These are phyloP conservation scores for Luffa aegyptiaca DNA, from an alignment of 306 rosid genomes.

Conservation along the genomic window DNA sequence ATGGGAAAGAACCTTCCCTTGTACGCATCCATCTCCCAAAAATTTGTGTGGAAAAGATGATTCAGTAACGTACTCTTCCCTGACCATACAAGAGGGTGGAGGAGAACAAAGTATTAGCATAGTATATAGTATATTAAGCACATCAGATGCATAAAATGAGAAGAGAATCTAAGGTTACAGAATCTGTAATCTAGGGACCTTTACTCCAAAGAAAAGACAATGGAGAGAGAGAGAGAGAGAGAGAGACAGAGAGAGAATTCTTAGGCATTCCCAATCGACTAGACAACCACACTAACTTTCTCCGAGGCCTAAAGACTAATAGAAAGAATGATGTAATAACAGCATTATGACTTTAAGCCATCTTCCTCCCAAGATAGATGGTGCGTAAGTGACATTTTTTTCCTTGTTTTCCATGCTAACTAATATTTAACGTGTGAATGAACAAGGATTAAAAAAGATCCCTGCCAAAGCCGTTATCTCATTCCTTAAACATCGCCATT, in stretches of 20 bases:
- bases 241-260: not conserved
- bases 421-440: not conserved
- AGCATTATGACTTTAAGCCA: not conserved
- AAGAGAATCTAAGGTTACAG: not conserved
- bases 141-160: not conserved
- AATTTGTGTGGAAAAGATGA: conserved; percentile 68
- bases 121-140: not conserved
- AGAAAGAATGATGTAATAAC: not conserved
- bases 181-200: not conserved
- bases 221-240: not conserved
- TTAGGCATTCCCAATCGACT: not conserved
- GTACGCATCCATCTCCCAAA: conserved; percentile 92
- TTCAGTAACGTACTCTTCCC: conserved; percentile 92
- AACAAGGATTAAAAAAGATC: not conserved
- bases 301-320: not conserved
- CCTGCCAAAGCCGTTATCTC: not conserved
- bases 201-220: not conserved
- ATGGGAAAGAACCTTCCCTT: conserved; percentile 52
- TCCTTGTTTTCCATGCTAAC: not conserved
- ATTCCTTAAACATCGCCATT: not conserved
- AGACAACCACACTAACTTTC: not conserved
- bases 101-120: not conserved
- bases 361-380: not conserved
- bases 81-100: conserved; percentile 16
- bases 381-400: not conserved